phyloP scores from a whole-genome alignment of 805 yeast species.

The Yamadazyma paraphyllophila region DNA sequence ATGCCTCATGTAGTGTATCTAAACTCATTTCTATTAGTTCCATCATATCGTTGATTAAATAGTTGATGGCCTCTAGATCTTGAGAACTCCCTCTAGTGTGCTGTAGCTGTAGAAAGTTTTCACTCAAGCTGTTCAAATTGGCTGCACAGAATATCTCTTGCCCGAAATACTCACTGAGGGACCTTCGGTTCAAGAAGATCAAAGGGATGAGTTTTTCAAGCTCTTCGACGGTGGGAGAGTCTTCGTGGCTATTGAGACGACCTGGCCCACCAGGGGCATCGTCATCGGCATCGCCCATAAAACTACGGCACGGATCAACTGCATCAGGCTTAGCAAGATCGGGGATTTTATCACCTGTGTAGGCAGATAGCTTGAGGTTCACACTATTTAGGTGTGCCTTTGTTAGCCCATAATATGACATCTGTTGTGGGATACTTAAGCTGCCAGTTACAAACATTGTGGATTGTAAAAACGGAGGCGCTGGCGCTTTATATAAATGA shows the following conservation, averaged over 20 bases:
- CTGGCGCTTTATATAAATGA: neutral
- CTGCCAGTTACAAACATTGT: neutral
- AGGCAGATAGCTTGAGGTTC: neutral
- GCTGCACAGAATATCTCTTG: constrained; percentile 12
- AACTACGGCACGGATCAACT: too few relatives aligned
- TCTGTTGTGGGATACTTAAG: neutral
- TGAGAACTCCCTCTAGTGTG: neutral
- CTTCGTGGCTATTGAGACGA: neutral
- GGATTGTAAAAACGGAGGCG: neutral
- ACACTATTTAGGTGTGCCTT: constrained; percentile 1
- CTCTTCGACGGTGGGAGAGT: constrained; percentile 11
- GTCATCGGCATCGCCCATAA: too few relatives aligned
- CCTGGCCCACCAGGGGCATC: neutral
- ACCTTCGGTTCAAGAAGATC: constrained; percentile 9
- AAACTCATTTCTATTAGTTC: constrained; percentile 6
- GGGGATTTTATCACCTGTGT: too few relatives aligned
- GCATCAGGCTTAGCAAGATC: too few relatives aligned
- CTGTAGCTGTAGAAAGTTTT: constrained; percentile 1
- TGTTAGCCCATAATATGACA: constrained; percentile 1
- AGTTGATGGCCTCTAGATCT: neutral
- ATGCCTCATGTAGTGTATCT: neutral
- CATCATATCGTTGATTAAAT: constrained; percentile 2
- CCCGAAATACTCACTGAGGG: constrained; percentile 9
- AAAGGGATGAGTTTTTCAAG: constrained; percentile 10
- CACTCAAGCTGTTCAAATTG: constrained; percentile 7